phyloP scores from a whole-genome alignment of 345 rosid species.

The Hibiscus trionum region DNA sequence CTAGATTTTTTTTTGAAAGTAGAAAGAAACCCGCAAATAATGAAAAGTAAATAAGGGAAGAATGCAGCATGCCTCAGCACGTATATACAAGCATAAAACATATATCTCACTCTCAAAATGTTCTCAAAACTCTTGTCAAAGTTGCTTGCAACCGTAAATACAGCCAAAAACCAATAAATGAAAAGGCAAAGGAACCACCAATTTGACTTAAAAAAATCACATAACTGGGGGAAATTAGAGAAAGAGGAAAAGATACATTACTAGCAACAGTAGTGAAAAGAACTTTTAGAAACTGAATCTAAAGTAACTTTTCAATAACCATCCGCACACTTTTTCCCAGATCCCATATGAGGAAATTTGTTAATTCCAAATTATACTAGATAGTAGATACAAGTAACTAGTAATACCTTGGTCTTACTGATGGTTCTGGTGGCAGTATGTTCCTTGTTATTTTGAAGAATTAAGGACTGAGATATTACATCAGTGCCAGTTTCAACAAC shows the following conservation, averaged over 20 bases:
- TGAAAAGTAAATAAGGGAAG: not conserved
- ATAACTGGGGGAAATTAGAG: not conserved
- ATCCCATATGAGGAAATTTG: not conserved
- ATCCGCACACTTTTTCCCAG: not conserved
- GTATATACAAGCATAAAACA: not conserved
- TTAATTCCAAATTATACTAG: not conserved
- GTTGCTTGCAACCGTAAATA: not conserved
- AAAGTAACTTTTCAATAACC: not conserved
- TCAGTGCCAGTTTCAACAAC: slow-evolving; percentile 34
- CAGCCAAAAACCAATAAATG: not conserved
- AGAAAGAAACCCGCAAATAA: not conserved
- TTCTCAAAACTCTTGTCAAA: not conserved
- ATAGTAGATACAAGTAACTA: not conserved
- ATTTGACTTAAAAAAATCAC: not conserved
- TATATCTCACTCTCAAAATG: not conserved
- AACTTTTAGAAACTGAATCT: not conserved
- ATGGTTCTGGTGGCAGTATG: slow-evolving; percentile 49
- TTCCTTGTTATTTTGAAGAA: slow-evolving; percentile 37
- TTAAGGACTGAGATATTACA: slow-evolving; percentile 26
- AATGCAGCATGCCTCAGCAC: not conserved
- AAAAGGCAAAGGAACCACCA: not conserved
- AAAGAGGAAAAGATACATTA: not conserved
- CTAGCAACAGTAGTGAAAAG: not conserved
- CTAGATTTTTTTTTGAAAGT: not conserved
- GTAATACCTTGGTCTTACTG: slow-evolving; percentile 69